phyloP scores from a whole-genome alignment of 2,329 filamentous ascomycete genomes.

The Colletotrichum brevisporum region DNA sequence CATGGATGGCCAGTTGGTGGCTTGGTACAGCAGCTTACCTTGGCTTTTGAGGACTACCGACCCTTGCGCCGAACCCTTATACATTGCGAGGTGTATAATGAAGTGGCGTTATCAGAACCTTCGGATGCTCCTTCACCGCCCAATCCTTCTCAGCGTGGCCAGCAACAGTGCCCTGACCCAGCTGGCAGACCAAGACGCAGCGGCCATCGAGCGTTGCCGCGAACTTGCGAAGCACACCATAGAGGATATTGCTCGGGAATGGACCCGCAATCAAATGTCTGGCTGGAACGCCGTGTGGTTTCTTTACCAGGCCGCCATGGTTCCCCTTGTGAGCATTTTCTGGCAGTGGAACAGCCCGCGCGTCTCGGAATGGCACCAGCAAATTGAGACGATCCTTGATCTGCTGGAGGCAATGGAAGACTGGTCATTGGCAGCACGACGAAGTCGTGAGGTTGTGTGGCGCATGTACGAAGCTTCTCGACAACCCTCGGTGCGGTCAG shows the following conservation, averaged over 20 bases:
- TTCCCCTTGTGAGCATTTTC: conserved; percentile 82
- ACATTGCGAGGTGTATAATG: conserved; percentile 80
- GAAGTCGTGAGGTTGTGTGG: conserved; percentile 74
- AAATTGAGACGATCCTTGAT: conserved; percentile 71
- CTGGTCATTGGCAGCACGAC: conserved; percentile 74
- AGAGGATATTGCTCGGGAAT: conserved; percentile 78
- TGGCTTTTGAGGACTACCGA: conserved; percentile 75
- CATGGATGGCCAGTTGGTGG: conserved; percentile 77
- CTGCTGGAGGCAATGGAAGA: conserved; percentile 75
- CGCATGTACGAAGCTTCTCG: conserved; percentile 73
- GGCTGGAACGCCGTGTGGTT: conserved; percentile 89
- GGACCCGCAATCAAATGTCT: conserved; percentile 80
- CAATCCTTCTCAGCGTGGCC: conserved; percentile 77
- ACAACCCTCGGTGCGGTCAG: conserved; percentile 51
- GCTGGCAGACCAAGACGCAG: conserved; percentile 72
- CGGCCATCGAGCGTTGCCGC: conserved; percentile 77
- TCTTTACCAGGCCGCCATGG: conserved; percentile 84
- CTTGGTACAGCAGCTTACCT: conserved; percentile 81
- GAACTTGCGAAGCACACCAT: conserved; percentile 79
- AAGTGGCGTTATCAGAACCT: conserved; percentile 87
- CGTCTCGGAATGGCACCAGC: conserved; percentile 67
- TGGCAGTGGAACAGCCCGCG: conserved; percentile 71
- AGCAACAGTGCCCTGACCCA: conserved; percentile 64
- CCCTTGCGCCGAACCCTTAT: conserved; percentile 78
- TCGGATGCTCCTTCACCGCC: conserved; percentile 81